A percentile compares a stretch with the other conserved stretches of the same genome.
Evolutionary conservation across 306 rosid genomes (phyloP).

Genomic region (Acacia crassicarpa): DNA sequence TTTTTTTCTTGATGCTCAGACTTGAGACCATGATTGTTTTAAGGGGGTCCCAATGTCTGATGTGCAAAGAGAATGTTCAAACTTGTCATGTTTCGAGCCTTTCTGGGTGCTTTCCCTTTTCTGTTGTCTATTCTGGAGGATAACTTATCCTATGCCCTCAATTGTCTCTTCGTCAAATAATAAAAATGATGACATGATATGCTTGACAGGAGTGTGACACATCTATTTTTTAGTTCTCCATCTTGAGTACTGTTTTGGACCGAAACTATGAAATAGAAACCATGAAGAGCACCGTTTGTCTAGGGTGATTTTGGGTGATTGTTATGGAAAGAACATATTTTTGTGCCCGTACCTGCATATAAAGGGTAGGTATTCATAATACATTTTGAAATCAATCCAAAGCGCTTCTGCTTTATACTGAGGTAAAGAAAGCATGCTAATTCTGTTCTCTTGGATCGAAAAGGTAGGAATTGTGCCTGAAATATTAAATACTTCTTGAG

Average conservation of each 20-base stretch:
- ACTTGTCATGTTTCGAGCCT: not conserved
- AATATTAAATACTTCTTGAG: constrained; percentile 13
- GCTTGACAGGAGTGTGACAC: not conserved
- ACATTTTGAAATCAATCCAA: not conserved
- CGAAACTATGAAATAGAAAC: not conserved
- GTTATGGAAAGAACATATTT: not conserved
- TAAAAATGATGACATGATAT: not conserved
- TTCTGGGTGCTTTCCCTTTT: constrained; percentile 1
- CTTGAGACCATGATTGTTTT: not conserved
- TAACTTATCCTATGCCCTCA: not conserved
- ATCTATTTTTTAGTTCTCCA: not conserved
- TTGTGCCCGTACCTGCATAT: not conserved
- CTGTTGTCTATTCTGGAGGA: not conserved
- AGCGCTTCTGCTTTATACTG: not conserved
- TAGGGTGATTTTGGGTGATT: not conserved
- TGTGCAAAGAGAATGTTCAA: not conserved
- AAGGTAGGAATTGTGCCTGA: constrained; percentile 3
- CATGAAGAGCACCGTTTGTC: not conserved
- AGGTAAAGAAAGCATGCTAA: not conserved
- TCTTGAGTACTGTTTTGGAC: not conserved
- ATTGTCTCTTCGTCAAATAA: not conserved
- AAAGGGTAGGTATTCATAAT: not conserved
- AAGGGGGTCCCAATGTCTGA: not conserved
- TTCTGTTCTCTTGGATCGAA: not conserved
- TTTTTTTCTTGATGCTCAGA: not conserved